Conservation (phyloP, 305 asterid genomes). For the Fraxinus baroniana region DNA sequence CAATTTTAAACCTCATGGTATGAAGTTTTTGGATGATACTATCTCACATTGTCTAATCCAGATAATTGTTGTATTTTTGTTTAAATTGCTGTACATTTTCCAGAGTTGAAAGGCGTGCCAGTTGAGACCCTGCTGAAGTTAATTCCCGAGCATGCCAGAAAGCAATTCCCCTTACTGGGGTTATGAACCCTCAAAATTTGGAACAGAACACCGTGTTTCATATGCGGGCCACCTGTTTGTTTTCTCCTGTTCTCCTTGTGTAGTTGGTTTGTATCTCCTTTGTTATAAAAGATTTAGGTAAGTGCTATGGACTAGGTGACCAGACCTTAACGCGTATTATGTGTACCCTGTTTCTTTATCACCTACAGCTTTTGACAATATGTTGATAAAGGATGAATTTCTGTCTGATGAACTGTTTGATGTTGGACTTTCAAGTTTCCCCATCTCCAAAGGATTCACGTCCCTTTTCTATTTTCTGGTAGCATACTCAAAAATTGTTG, state of each 20-base stretch:
- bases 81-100: conserved; percentile 20
- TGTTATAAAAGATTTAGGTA: background rate
- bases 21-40: background rate
- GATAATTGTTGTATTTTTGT: background rate
- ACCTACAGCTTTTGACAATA: background rate
- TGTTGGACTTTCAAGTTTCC: background rate
- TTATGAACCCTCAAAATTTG: conserved; percentile 37
- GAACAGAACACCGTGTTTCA: conserved; percentile 9
- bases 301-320: background rate
- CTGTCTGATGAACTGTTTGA: background rate
- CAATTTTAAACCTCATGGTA: conserved; percentile 91
- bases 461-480: background rate
- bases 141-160: conserved; percentile 88
- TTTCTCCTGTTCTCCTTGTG: background rate
- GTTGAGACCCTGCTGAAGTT: conserved; percentile 59
- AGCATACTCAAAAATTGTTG: too few relatives aligned
- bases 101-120: conserved; percentile 83
- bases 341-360: background rate
- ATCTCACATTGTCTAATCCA: background rate
- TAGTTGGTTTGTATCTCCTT: background rate
- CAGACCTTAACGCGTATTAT: background rate
- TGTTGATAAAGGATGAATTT: background rate
- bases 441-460: background rate
- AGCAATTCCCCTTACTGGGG: conserved; percentile 70
- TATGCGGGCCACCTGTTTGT: background rate